Base-by-base conservation (phyloP, 2,329 filamentous ascomycete genomes). In the Beauveria pseudobassiana region DNA sequence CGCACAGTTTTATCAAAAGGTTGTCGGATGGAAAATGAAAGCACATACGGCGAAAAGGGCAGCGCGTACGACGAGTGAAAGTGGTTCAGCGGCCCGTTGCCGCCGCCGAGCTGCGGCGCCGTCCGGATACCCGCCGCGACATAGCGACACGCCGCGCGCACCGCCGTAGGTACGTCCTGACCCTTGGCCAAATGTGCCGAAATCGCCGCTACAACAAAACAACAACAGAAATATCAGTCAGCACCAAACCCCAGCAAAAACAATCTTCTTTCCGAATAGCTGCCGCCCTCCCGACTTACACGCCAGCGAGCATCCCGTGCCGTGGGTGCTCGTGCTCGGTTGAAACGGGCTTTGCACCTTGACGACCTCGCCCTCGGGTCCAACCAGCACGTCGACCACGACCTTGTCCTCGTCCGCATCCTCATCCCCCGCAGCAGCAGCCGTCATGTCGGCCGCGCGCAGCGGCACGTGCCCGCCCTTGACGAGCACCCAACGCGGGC, bases 291-390 rank as follows among this genome's bases (percentile, higher is more conserved):
- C 14, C 3, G 18, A 79, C 86, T 77, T 74, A 90, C 87, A 96
- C 46, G 95, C 95, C 63, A 98, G 81, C 10, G 92, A 96, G 71
- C 95, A 99, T 4, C 95, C 95, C 0, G 95, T 98, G 1, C 95
- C 95, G 69, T 99, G 95, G 0, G 93, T 98, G 70, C 93, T 93
- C 63, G 80, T 87, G 9, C 88, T 91, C 10, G 80, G 75, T 64
- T 91, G 80, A 70, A 89, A 97, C 5, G 81, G 79, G 45, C 85
- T 89, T 72, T 92, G 82, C 54, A 96, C 82, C 45, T 85, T 77
- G 1, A 85, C 78, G 0, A 82, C 73, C n/a, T 82, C 73, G 0
- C 76, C 78, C 0, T 80, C 80, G 0, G 74, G 74, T 7, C 90
- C 89, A 49, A 85, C 85, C 5, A 96, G 80, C 3, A 97, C 81